Conservation (phyloP, 2,329 filamentous ascomycete species). For the Fusarium transvaalense region DNA sequence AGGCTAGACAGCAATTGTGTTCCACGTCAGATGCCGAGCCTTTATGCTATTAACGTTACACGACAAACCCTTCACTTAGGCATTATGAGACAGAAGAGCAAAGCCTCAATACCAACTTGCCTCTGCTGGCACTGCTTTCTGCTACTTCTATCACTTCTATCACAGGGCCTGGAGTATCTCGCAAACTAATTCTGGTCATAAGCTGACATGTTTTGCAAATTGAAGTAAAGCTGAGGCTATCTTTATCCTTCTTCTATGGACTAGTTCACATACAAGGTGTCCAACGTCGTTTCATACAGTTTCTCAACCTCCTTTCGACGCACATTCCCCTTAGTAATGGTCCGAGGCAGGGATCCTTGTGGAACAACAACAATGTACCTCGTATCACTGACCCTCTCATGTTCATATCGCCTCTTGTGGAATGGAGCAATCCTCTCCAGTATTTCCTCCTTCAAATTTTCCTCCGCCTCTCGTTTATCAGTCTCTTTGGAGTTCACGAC, state of each 20-base stretch:
- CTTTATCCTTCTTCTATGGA: not conserved
- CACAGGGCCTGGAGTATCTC: too few species aligned
- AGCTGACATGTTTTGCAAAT: fast-evolving
- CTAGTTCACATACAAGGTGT: constrained; percentile 6
- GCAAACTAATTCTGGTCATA: too few species aligned
- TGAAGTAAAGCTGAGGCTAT: not conserved
- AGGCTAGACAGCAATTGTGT: too few species aligned
- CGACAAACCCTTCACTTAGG: too few species aligned
- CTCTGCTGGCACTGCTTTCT: too few species aligned
- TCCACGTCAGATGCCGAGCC: too few species aligned
- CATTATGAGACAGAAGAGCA: too few species aligned
- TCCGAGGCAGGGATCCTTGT: constrained; percentile 29
- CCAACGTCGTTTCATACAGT: constrained; percentile 4
- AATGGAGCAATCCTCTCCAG: constrained; percentile 36
- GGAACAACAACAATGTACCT: constrained; percentile 37
- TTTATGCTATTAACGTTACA: too few species aligned
- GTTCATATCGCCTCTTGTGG: constrained; percentile 39
- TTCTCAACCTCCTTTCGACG: constrained; percentile 33
- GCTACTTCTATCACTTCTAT: too few species aligned
- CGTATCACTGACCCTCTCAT: constrained; percentile 36
- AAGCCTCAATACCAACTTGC: too few species aligned
- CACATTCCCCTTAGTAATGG: constrained; percentile 36
- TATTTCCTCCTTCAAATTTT: constrained; percentile 23
- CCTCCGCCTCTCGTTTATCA: not conserved
- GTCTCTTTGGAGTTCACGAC: fast-evolving